phyloP scores from a whole-genome alignment of 2,329 filamentous ascomycete species.

The Scorias spongiosa region DNA sequence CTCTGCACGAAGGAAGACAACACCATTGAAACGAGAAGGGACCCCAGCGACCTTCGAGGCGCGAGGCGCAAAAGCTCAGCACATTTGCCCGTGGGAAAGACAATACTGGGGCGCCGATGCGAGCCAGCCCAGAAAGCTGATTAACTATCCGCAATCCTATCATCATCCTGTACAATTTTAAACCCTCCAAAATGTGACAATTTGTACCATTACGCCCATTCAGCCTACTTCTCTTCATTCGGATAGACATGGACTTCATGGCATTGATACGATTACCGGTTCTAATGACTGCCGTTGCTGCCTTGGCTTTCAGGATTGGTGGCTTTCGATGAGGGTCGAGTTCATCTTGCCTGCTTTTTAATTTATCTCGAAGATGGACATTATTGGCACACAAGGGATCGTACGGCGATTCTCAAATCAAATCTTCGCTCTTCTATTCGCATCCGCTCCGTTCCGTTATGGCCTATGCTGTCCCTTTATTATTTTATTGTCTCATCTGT shows the following conservation, averaged over 20 bases:
- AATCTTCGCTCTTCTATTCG: too few species aligned
- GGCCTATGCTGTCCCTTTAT: too few species aligned
- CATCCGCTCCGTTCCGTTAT: too few species aligned
- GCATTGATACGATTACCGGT: background rate
- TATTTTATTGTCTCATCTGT: too few species aligned
- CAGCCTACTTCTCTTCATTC: background rate
- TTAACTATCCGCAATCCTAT: slow-evolving; percentile 1
- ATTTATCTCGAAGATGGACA: too few species aligned
- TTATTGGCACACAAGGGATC: too few species aligned
- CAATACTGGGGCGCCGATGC: slow-evolving; percentile 3
- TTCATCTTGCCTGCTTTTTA: too few species aligned
- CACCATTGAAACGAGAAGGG: slow-evolving; percentile 3
- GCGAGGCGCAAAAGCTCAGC: slow-evolving; percentile 23
- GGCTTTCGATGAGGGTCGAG: too few species aligned
- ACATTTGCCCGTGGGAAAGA: slow-evolving; percentile 23
- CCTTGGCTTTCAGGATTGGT: too few species aligned
- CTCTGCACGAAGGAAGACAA: slow-evolving; percentile 18
- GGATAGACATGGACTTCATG: background rate
- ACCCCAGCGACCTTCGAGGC: slow-evolving; percentile 3
- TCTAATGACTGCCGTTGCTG: background rate
- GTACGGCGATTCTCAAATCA: too few species aligned
- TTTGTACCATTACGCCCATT: slow-evolving; percentile 1
- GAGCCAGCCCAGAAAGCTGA: slow-evolving; percentile 1
- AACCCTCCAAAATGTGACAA: background rate
- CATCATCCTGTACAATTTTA: slow-evolving; percentile 1